Base-by-base conservation (phyloP, 1,139 yeast species). In the Taphrina flavorubra region DNA sequence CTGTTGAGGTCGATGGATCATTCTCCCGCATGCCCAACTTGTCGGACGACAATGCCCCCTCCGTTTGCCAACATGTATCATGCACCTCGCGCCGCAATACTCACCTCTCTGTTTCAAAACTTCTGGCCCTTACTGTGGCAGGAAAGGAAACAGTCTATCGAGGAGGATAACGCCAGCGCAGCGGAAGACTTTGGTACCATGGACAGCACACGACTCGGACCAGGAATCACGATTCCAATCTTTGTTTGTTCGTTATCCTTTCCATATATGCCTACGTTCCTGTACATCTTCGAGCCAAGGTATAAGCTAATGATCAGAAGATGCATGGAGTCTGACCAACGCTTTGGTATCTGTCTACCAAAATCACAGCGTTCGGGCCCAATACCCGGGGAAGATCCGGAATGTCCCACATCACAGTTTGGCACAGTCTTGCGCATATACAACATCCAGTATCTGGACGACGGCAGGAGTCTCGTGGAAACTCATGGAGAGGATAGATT, bases 211-310 rank as follows among this genome's bases (percentile, higher is more conserved):
- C 67, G 65, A 10, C 56, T 57, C 14, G 67, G 65, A 34, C 69
- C 65, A 7, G 71, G 68, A 18, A 62, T 59, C 47, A 61, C 67
- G 39, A 34, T 69, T 20, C 70, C 71, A 7, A 44, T 67, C 13
- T 69, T 69, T 51, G 68, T 69, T 7, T 67, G 71, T 46, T 61
- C 68, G n/a, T 46, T 69, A n/a, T 67, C 70, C 11, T 67, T 67
- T 57, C 71, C 71, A 7, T 51, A 63, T 31, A 62, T 67, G 71
- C 70, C 71, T 6, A 66, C 68, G 6, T 69, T 67, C 36, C 53
- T 69, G 37, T 69, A 69, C 57, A 58, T 69, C 39, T 69, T 69
- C 59, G 71, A 69, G 44, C 71, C 69, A 6, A 65, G 71, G n/a
- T 69, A 69, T 36, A 61, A 61, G 25, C 64, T 69, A n/a, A 69